Evolutionary conservation across 2,329 filamentous ascomycete genomes (phyloP), one percentile per base, ranked within the genome.

Genomic region (Alternaria sp.): DNA sequence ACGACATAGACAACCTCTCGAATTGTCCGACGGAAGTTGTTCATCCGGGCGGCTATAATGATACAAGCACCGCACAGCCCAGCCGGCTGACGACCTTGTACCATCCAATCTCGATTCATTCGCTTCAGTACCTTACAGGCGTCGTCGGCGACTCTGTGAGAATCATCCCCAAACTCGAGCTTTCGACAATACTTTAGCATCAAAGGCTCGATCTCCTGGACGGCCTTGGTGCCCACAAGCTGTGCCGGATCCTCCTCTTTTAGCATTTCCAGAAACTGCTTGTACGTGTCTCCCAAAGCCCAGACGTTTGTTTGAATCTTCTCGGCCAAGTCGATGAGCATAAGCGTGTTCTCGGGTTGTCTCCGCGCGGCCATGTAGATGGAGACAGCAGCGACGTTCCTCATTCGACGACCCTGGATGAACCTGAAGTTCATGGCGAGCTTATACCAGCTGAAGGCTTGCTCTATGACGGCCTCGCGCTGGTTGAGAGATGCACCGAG

Each of bases 81-180:
- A 6, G 94, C 94, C 14, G 95, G 95, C 39, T 95, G 89, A 71
- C 95, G 90, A 69, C 95, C 95, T 74, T 93, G 92, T 45, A 93
- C 90, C 87, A 99, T 98, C 93, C 95, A 98, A 79, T 99, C 95
- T 53, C 92, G 85, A 65, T 92, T 93, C 95, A 99, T 98, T 61
- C 95, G 89, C 76, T 90, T 89, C 55, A 97, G 88, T 51, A 99
- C 90, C 54, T 90, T 88, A 55, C 93, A 88, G 6, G 95, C 95
- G 71, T 97, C 93, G 67, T 91, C 87, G 40, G 93, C 93, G 13
- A 99, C 93, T 67, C 90, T 90, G 74, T 90, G 89, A 14, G 90
- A 93, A 63, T 90, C 86, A 36, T 89, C 83, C 52, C 89, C 91
- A 70, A 99, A 99, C 73, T 99, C 94, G 51, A 99, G 89, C 75